Evolutionary conservation across 2,329 filamentous ascomycete genomes (phyloP).

Genomic region (Alternaria rosae): DNA sequence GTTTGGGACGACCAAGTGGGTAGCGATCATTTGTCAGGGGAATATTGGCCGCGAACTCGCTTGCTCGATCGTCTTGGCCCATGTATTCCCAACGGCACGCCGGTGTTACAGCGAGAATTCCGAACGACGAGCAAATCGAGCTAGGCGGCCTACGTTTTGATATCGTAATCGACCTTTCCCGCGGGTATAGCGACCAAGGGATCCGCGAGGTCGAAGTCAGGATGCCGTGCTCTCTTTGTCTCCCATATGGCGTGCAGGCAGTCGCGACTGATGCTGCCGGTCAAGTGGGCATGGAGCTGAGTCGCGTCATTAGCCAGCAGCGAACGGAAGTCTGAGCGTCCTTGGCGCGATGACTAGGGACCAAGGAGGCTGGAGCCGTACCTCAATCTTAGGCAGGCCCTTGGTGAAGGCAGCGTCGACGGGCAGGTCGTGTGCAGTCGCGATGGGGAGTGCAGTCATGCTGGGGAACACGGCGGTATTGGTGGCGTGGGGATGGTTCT

Average conservation of each 20-base stretch:
- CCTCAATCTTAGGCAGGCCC: constrained; percentile 55
- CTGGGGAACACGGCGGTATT: constrained; percentile 14
- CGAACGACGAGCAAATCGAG: constrained; percentile 10
- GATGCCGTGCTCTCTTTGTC: constrained; percentile 61
- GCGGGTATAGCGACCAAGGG: constrained; percentile 73
- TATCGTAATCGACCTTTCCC: constrained; percentile 74
- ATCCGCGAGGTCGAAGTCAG: constrained; percentile 67
- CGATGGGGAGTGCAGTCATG: constrained; percentile 7
- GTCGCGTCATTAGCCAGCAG: constrained; percentile 36
- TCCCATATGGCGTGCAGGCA: constrained; percentile 79
- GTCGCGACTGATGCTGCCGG: constrained; percentile 76
- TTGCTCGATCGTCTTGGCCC: constrained; percentile 1
- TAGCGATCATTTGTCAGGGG: not conserved
- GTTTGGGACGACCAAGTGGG: not conserved
- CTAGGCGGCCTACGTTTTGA: constrained; percentile 65
- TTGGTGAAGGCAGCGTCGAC: constrained; percentile 41
- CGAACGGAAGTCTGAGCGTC: constrained; percentile 36
- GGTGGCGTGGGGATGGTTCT: constrained; percentile 32
- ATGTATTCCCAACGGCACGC: constrained; percentile 3
- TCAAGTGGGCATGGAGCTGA: constrained; percentile 81
- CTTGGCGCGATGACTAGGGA: constrained; percentile 22
- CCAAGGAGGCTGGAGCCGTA: constrained; percentile 33
- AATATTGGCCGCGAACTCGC: not conserved
- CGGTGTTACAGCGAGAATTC: constrained; percentile 6
- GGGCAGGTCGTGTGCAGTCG: constrained; percentile 20